A percentile compares a stretch with the other conserved stretches of the same genome.
Conservation (phyloP, 164 flowering plant genomes). For the Nelumbo lutea region DNA sequence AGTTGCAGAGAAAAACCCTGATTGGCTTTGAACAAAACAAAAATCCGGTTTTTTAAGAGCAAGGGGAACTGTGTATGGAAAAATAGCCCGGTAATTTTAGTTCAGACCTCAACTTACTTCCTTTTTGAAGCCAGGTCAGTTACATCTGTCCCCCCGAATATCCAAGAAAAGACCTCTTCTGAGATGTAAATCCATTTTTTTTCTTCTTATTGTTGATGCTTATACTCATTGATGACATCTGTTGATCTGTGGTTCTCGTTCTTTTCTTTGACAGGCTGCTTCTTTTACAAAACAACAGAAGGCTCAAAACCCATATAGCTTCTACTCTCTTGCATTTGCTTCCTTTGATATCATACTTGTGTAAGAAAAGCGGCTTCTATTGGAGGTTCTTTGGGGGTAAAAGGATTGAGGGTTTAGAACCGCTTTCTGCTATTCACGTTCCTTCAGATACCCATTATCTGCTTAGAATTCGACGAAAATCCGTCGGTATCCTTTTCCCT, state of each 20-base stretch:
- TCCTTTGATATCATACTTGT: too few species aligned
- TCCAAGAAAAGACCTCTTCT: neutral
- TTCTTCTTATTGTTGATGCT: too few species aligned
- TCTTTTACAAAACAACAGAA: neutral
- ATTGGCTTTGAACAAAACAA: constrained; percentile 29
- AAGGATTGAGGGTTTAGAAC: neutral
- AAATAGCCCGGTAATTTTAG: constrained; percentile 24
- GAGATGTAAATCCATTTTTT: constrained; percentile 1
- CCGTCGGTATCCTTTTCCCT: too few species aligned
- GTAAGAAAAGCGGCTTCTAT: neutral
- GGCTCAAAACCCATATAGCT: too few species aligned
- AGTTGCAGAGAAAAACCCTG: constrained; percentile 39
- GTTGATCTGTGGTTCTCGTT: too few species aligned
- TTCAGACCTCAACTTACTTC: neutral
- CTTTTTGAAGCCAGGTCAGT: constrained; percentile 13
- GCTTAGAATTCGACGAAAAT: too few species aligned
- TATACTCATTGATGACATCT: too few species aligned
- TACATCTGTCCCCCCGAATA: constrained; percentile 7
- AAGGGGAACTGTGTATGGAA: constrained; percentile 28
- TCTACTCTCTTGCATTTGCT: too few species aligned
- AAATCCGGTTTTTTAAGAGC: constrained; percentile 29
- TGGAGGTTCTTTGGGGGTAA: too few species aligned
- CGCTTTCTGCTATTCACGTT: neutral
- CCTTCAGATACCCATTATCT: neutral
- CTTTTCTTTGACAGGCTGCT: neutral